Base-by-base conservation (phyloP, 345 rosid genomes). In the Gossypium bickii region DNA sequence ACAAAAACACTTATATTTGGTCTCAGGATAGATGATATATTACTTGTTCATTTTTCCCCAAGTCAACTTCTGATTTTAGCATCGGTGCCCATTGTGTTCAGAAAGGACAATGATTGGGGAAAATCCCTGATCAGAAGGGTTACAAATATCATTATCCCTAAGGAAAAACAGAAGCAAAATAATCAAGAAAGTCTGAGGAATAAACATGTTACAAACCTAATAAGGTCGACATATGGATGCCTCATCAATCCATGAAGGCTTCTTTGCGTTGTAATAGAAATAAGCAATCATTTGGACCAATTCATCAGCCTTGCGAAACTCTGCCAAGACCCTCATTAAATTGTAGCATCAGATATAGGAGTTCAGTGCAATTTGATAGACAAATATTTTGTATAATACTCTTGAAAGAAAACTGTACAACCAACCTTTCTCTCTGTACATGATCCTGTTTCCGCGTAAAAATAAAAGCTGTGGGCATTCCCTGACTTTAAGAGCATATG, bases 401-500 rank as follows among this genome's bases (percentile, higher is more conserved):
- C 49, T 67, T 70, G 48, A 64, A 27, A 51, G 56, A 16, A 27
- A 15, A 76, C 17, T 10, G 27, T 16, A 13, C 58, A 51, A 71
- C 81, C 82, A 67, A 92, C 98, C 95, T 88, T 80, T 89, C 85
- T 92, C 98, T 74, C 92, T 84, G 77, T 92, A 92, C 20, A 92
- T 22, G 67, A 94, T 82, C 81, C 76, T 76, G 80, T 85, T 84
- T 73, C 97, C 98, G 0, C 88, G 85, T 78, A 94, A 86, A 79
- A 92, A 92, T 20, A 94, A 74, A 83, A 92, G 81, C 77, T 92
- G 94, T 1, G 97, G 98, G 57, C 95, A 79, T 55, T 87, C 89
- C 83, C 85, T 91, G 67, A 83, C 97, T 85, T 89, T 89, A 58
- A 94, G 97, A 81, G 97, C 95, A 86, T 92, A 92, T n/a, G 97